phyloP scores from a whole-genome alignment of 176 grass and related monocot species.

The Zoysia japonica region DNA sequence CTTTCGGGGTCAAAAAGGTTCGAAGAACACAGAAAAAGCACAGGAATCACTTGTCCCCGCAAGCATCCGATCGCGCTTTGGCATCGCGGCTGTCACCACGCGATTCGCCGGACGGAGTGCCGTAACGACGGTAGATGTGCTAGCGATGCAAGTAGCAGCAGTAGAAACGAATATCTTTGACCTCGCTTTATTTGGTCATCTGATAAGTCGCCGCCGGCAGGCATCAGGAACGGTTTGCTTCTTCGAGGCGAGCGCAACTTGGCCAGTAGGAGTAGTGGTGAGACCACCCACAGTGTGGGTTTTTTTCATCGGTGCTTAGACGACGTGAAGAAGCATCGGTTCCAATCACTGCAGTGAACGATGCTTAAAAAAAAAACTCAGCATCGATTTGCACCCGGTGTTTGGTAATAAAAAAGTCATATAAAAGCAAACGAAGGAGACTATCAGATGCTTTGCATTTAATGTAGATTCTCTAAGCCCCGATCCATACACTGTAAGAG shows the following conservation, averaged over 20 bases:
- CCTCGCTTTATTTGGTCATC: background rate
- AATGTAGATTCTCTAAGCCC: no score
- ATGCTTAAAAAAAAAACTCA: no score
- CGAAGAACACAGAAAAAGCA: background rate
- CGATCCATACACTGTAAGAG: no score
- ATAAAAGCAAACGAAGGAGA: no score
- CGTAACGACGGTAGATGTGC: no score
- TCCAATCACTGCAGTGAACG: no score
- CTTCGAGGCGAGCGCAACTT: background rate
- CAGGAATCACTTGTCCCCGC: background rate
- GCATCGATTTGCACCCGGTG: no score
- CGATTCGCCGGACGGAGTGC: background rate
- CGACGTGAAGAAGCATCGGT: no score
- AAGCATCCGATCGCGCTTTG: background rate
- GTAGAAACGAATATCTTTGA: background rate
- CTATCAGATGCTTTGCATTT: no score
- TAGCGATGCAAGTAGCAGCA: background rate
- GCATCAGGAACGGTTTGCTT: background rate
- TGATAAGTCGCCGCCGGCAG: background rate
- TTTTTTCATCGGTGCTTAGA: no score
- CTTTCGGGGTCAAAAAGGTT: background rate
- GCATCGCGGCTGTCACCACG: background rate
- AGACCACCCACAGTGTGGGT: no score
- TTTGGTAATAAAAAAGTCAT: no score
- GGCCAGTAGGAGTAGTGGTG: background rate